A percentile compares a stretch with the other conserved stretches of the same genome.
Conservation (phyloP, 2,329 filamentous ascomycete species). For the Shiraia bambusicola region DNA sequence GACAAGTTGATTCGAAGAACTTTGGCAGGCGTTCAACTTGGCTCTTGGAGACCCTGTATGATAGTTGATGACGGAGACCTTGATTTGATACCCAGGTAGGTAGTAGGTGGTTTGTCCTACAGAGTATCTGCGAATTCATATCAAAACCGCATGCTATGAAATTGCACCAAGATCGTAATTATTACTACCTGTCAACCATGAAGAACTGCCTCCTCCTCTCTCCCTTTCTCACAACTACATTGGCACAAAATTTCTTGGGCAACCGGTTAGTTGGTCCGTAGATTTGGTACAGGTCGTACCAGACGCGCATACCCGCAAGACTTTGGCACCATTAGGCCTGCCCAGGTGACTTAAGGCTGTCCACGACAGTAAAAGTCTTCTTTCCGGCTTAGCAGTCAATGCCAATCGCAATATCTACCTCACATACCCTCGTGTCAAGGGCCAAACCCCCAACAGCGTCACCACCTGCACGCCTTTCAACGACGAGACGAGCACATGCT, state of each 20-base stretch:
- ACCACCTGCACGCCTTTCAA: slow-evolving; percentile 44
- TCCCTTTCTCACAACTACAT: background rate
- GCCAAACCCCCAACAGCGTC: slow-evolving; percentile 42
- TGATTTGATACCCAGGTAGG: too few relatives aligned
- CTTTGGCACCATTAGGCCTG: slow-evolving; percentile 41
- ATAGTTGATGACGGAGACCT: too few relatives aligned
- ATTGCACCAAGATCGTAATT: slow-evolving; percentile 18
- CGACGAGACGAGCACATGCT: slow-evolving; percentile 45
- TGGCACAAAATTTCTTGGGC: slow-evolving; percentile 11
- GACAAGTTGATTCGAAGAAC: too few relatives aligned
- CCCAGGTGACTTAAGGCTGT: slow-evolving; percentile 42
- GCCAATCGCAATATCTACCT: slow-evolving; percentile 43
- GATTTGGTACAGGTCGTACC: slow-evolving; percentile 16
- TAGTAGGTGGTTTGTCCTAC: too few relatives aligned
- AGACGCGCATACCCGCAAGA: slow-evolving; percentile 33
- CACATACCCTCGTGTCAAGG: slow-evolving; percentile 46
- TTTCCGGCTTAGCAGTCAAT: slow-evolving; percentile 47
- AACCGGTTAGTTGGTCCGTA: slow-evolving; percentile 10
- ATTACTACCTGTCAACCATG: background rate
- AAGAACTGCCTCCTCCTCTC: slow-evolving; percentile 13
- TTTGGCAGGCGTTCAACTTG: too few relatives aligned
- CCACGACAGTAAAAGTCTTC: slow-evolving; percentile 41
- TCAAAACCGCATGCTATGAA: too few relatives aligned
- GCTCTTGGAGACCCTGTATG: too few relatives aligned
- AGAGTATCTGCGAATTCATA: too few relatives aligned